Base-by-base conservation (phyloP, 225 moss, liverwort and hornwort species). In the Marchantia polymorpha region DNA sequence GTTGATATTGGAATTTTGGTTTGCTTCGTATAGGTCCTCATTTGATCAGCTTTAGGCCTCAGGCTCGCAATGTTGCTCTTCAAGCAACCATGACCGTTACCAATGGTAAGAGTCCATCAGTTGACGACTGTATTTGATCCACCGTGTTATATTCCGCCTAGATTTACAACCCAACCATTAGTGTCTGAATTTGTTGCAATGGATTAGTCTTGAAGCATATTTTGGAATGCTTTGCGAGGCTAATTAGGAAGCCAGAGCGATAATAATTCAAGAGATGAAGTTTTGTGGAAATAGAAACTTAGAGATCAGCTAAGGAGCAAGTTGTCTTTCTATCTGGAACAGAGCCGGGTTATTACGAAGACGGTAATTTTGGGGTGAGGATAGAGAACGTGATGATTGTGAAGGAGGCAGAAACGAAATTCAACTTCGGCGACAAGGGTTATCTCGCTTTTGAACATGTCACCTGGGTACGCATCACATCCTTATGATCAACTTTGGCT, bases 301-400 rank as follows among this genome's bases (percentile, higher is more conserved):
- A 73, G 16, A 23, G 53, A 26, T 7, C 10, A 23, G 19, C 19
- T 6, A 55, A 72, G 23, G 49, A 50, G 26, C 0, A 69, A 56
- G 29, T 56, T 58, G 30, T 68, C 46, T 74, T 25, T n/a, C 29
- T 76, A 10, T 15, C 17, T 14, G 53, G 10, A 65, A 77, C 89
- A 92, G 93, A 93, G 82, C 93, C 93, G 52, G 93, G 93, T 49
- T 93, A 93, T 81, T 93, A 93, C 0, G 93, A 93, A 85, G 93
- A 91, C 78, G 91, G 93, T 14, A 93, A 93, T 77, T 93, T 91
- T 71, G 93, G 93, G 68, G 90, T 93, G 67, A 90, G 93, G 82
- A 88, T 91, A 84, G 93, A 93, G 77, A 93, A 93, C 78, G 93
- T 93, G 55, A 78, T 93, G 83, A 90, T 93, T 76, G 89, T 91